Evolutionary conservation across 768 basidiomycete genomes (phyloP).

Genomic region (Trametes elegans): DNA sequence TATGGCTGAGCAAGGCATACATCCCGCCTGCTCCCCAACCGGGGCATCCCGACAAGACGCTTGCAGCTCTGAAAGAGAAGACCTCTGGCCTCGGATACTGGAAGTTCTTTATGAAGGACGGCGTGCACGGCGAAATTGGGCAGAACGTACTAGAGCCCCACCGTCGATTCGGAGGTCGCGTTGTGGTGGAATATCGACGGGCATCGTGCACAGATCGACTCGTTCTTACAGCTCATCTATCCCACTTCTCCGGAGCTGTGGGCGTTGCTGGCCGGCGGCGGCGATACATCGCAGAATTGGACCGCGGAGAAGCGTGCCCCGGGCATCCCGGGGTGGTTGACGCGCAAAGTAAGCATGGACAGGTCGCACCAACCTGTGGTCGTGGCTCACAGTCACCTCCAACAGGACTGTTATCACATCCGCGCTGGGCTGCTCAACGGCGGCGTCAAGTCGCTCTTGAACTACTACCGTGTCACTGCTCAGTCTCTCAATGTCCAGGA

Average conservation of each 20-base stretch:
- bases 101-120: slow-evolving; percentile 22
- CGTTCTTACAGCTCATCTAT: slow-evolving; percentile 37
- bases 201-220: slow-evolving; percentile 40
- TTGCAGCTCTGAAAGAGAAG: slow-evolving; percentile 11
- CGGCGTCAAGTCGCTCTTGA: slow-evolving; percentile 35
- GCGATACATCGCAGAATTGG: slow-evolving; percentile 33
- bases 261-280: slow-evolving; percentile 35
- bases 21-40: slow-evolving; percentile 23
- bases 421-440: slow-evolving; percentile 27
- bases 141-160: slow-evolving; percentile 1
- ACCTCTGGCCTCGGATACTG: slow-evolving; percentile 40
- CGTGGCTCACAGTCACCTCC: too few relatives aligned
- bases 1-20: slow-evolving; percentile 36
- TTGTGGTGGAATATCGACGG: too few relatives aligned
- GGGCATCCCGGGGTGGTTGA: slow-evolving; percentile 31
- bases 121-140: not conserved
- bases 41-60: slow-evolving; percentile 29
- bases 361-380: too few relatives aligned
- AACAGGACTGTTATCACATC: slow-evolving; percentile 21
- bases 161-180: not conserved
- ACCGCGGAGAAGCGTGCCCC: slow-evolving; percentile 26
- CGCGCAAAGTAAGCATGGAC: slow-evolving; percentile 34
- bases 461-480: slow-evolving; percentile 35
- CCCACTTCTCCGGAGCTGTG: slow-evolving; percentile 33
- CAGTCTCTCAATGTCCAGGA: slow-evolving; percentile 28